Conservation (phyloP, 257 asterid genomes). For the Phtheirospermum japonicum region DNA sequence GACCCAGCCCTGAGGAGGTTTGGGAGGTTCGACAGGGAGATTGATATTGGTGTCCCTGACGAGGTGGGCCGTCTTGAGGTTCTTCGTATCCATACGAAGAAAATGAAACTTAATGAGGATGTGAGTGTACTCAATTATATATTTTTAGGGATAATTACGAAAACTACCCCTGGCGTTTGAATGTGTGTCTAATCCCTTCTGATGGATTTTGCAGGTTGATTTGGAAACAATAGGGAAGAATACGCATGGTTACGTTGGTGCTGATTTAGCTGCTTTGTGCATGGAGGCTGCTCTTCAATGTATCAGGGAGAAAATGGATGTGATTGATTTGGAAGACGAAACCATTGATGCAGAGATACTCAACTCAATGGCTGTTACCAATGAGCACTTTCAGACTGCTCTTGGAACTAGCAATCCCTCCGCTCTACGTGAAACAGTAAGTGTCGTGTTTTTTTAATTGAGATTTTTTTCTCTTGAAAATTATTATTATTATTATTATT, state of each 20-base stretch:
- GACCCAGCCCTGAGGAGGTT: constrained; percentile 95
- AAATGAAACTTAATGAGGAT: constrained; percentile 89
- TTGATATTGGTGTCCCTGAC: constrained; percentile 91
- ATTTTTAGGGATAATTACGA: constrained; percentile 5
- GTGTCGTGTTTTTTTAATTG: constrained; percentile 11
- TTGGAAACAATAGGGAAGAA: constrained; percentile 75
- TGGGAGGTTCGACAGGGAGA: constrained; percentile 90
- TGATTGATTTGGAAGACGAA: constrained; percentile 87
- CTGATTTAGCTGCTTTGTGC: constrained; percentile 92
- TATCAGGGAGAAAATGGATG: constrained; percentile 97
- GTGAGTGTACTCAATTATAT: too few relatives aligned
- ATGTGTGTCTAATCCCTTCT: too few relatives aligned
- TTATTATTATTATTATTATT: neutral
- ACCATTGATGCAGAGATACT: constrained; percentile 88
- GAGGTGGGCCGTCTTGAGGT: constrained; percentile 96
- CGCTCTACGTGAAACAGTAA: constrained; percentile 88
- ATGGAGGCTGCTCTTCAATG: constrained; percentile 94
- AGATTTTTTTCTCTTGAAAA: too few relatives aligned
- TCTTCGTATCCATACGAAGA: constrained; percentile 84
- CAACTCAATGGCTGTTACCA: constrained; percentile 89
- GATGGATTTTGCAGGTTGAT: constrained; percentile 63
- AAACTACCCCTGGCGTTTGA: neutral
- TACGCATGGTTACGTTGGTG: constrained; percentile 92
- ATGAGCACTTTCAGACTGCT: constrained; percentile 86
- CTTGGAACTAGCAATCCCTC: constrained; percentile 96